Evolutionary conservation across 73 alveolate genomes (phyloP).

Genomic region (Effrenium voratum): DNA sequence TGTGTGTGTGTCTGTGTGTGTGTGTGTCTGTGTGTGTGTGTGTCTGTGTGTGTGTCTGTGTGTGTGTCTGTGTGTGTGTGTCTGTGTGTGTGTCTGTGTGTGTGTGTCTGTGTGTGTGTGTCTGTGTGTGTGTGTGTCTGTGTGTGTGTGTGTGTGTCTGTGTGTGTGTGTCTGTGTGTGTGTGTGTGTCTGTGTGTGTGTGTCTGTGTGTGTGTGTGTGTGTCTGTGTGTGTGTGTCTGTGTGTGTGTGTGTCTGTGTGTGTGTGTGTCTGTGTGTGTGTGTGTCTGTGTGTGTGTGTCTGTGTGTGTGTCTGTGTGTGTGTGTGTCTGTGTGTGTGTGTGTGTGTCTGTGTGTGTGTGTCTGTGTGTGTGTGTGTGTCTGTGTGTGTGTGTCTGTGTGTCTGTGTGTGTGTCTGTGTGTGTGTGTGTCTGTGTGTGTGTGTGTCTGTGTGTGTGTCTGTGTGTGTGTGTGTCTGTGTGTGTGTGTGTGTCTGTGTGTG

Average conservation of each 20-base stretch:
- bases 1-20: conserved; percentile 82
- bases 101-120: conserved; percentile 82
- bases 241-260: conserved; percentile 55
- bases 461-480: conserved; percentile 40
- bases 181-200: conserved; percentile 82
- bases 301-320: conserved; percentile 55
- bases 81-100: conserved; percentile 72
- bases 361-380: conserved; percentile 34
- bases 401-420: conserved; percentile 29
- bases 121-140: conserved; percentile 79
- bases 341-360: conserved; percentile 44
- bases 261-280: conserved; percentile 51
- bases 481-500: conserved; percentile 48
- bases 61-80: conserved; percentile 79
- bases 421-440: conserved; percentile 28
- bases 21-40: conserved; percentile 79
- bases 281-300: conserved; percentile 50
- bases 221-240: conserved; percentile 67
- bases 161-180: conserved; percentile 82
- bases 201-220: conserved; percentile 79
- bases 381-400: conserved; percentile 37
- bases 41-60: conserved; percentile 77
- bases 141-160: conserved; percentile 83
- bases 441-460: conserved; percentile 39
- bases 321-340: conserved; percentile 50